Evolutionary conservation across 305 asterid species (phyloP).

Genomic region (Solanum hybrid): DNA sequence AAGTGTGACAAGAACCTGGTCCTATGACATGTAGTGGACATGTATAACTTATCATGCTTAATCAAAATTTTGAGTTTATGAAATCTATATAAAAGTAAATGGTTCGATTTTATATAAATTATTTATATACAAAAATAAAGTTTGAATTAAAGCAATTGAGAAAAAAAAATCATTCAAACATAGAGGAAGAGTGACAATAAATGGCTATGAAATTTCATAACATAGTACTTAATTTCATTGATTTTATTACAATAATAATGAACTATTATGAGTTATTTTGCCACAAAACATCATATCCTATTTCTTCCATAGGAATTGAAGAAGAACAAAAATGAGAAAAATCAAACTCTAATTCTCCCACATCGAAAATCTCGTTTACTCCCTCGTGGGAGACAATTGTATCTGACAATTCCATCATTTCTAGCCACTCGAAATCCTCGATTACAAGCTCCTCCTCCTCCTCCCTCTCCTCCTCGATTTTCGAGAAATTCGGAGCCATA

Average conservation of each 20-base stretch:
- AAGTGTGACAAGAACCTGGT: too few species aligned
- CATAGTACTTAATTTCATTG: background rate
- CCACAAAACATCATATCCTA: constrained; percentile 51
- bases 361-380: constrained; percentile 16
- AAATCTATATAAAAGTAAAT: background rate
- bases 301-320: constrained; percentile 29
- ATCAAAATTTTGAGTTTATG: background rate
- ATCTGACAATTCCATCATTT: background rate
- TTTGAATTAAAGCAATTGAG: background rate
- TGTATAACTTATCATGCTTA: too few species aligned
- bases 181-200: background rate
- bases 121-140: background rate
- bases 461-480: constrained; percentile 21
- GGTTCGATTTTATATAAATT: background rate
- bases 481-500: constrained; percentile 1
- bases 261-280: constrained; percentile 17
- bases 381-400: constrained; percentile 13
- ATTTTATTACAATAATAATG: background rate
- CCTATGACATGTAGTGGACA: too few species aligned
- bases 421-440: background rate
- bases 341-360: constrained; percentile 12
- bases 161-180: background rate
- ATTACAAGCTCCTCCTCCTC: constrained; percentile 25
- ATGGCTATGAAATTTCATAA: background rate
- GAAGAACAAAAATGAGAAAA: constrained; percentile 10